phyloP scores from a whole-genome alignment of 2,329 filamentous ascomycete species.

The Scopulariopsis brevicaulis region DNA sequence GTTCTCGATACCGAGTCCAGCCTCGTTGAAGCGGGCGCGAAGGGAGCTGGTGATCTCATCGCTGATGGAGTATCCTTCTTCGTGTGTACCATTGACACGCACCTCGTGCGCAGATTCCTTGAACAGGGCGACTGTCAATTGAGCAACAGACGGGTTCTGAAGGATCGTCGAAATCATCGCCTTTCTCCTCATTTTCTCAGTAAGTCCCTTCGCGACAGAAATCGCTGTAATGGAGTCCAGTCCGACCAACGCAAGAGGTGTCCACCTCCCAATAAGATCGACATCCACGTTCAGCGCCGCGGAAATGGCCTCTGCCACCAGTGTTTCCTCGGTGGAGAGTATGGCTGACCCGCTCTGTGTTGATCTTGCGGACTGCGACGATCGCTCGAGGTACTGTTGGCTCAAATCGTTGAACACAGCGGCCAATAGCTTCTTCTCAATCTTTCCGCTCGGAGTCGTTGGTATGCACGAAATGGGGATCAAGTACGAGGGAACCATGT shows the following conservation, averaged over 20 bases:
- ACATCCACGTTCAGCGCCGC: constrained; percentile 31
- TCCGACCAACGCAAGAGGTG: constrained; percentile 67
- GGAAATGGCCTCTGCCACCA: constrained; percentile 43
- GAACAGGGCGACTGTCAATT: constrained; percentile 32
- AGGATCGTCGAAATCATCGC: constrained; percentile 60
- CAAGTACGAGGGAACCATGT: constrained; percentile 70
- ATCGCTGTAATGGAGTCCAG: constrained; percentile 80
- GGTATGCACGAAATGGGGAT: constrained; percentile 61
- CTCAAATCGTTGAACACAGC: constrained; percentile 33
- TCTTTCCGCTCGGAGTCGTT: constrained; percentile 63
- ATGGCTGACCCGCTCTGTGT: constrained; percentile 17
- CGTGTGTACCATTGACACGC: not conserved
- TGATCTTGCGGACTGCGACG: constrained; percentile 14
- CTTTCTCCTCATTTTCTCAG: constrained; percentile 27
- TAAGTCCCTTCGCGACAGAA: constrained; percentile 47
- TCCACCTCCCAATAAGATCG: constrained; percentile 44
- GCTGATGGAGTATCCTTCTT: constrained; percentile 6
- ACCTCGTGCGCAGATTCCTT: not conserved
- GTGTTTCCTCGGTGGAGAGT: constrained; percentile 44
- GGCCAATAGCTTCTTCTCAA: constrained; percentile 47
- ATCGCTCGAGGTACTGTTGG: constrained; percentile 27
- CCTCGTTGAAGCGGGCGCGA: not conserved
- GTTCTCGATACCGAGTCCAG: constrained; percentile 25
- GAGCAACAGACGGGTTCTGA: constrained; percentile 53
- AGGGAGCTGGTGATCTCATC: not conserved